phyloP scores from a whole-genome alignment of 83 land plant species.

The Picea abies region DNA sequence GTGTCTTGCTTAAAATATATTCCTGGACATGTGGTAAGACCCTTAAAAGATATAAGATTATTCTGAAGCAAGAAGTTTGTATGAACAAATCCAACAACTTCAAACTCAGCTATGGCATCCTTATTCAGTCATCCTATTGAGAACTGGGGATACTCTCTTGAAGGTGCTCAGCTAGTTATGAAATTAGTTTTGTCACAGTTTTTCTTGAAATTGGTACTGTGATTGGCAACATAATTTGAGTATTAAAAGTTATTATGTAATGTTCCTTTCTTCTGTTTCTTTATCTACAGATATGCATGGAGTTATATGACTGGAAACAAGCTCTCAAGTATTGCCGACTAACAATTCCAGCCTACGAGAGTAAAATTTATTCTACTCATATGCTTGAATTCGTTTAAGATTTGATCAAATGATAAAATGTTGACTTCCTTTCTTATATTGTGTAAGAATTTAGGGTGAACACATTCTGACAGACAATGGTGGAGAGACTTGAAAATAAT shows the following conservation, averaged over 20 bases:
- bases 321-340: slow-evolving; percentile 70
- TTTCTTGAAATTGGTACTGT: not conserved
- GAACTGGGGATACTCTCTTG: slow-evolving; percentile 59
- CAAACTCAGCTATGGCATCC: slow-evolving; percentile 50
- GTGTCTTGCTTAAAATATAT: not conserved
- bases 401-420: no score
- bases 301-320: slow-evolving; percentile 69
- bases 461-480: no score
- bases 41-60: slow-evolving; percentile 31
- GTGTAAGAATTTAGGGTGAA: no score
- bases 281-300: slow-evolving; percentile 63
- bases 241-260: not conserved
- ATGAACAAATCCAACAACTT: slow-evolving; percentile 47
- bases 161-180: slow-evolving; percentile 42
- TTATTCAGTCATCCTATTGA: slow-evolving; percentile 54
- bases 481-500: no score
- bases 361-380: slow-evolving; percentile 37
- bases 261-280: not conserved
- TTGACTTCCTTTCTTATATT: no score
- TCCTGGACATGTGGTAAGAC: not conserved
- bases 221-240: not conserved
- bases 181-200: not conserved
- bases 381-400: not conserved
- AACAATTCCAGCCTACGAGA: slow-evolving; percentile 74
- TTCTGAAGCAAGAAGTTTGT: slow-evolving; percentile 31